phyloP scores from a whole-genome alignment of 2,329 filamentous ascomycete genomes.

The Anthostomella pinea region DNA sequence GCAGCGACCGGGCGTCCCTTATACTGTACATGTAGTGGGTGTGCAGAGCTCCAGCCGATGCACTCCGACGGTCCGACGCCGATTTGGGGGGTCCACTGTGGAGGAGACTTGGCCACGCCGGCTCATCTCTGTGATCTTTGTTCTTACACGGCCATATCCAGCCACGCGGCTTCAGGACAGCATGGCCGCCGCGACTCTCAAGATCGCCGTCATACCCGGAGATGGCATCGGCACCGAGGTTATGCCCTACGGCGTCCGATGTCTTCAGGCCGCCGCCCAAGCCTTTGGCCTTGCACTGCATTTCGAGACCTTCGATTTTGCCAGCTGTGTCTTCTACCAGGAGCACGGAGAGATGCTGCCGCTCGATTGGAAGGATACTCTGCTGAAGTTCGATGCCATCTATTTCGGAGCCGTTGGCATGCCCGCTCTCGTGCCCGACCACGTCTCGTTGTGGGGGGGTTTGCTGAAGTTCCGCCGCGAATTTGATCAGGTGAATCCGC shows the following conservation, averaged over 20 bases:
- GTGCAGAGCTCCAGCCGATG: too few relatives aligned
- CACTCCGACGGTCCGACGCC: too few relatives aligned
- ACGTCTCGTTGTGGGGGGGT: conserved; percentile 65
- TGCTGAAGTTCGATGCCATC: conserved; percentile 62
- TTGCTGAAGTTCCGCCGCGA: conserved; percentile 65
- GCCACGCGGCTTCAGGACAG: background rate
- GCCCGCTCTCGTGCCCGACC: conserved; percentile 56
- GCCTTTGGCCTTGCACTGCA: conserved; percentile 51
- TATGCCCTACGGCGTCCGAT: conserved; percentile 59
- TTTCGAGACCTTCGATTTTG: conserved; percentile 64
- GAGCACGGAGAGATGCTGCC: conserved; percentile 43
- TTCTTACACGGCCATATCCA: background rate
- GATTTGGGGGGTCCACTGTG: too few relatives aligned
- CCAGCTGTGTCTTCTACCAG: conserved; percentile 58
- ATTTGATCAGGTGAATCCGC: too few relatives aligned
- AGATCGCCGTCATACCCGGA: conserved; percentile 63
- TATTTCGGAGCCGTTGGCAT: conserved; percentile 66
- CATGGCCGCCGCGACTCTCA: conserved; percentile 16
- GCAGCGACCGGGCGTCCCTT: too few relatives aligned
- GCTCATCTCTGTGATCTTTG: too few relatives aligned
- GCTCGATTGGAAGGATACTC: conserved; percentile 45
- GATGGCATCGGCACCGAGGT: conserved; percentile 71
- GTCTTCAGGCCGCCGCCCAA: conserved; percentile 50
- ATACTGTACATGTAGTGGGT: too few relatives aligned
- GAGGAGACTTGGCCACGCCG: too few relatives aligned